Base-by-base conservation (phyloP, 805 yeast species). In the Candida glaebosa region DNA sequence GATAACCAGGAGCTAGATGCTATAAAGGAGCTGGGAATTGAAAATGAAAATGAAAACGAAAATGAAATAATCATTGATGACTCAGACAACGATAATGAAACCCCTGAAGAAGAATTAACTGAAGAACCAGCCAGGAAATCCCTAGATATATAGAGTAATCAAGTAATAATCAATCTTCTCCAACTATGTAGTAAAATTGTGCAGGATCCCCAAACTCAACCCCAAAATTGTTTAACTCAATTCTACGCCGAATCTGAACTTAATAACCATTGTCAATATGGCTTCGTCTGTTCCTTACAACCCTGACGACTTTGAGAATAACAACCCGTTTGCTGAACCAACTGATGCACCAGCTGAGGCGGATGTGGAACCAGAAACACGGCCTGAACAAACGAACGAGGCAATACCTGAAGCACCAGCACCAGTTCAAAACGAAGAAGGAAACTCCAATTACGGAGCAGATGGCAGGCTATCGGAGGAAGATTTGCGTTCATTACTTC, bases 401-500 rank as follows among this genome's bases (percentile, higher is more conserved):
- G 32, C 31, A 18, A 25, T 7, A 30, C 16, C 16, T 17, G 38
- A 35, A 16, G 15, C 39, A 9, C 10, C 22, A 15, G 22, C 14
- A 14, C 79, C 82, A 2, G 79, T 75, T 25, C 14, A n/a, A 17
- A 5, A 25, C n/a, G 32, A 20, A 7, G 31, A 18, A 31, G 12
- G 12, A 12, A 25, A n/a, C 14, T 7, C 14, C 9, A 17, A 19
- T 12, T 18, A 34, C 14, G 37, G 26, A 19, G 20, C 38, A 28
- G 38, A 16, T n/a, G 14, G 48, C 42, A 4, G 39, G 24, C 61
- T 74, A 6, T 60, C 70, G 1, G 67, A 63, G 15, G 57, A 58
- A 5, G 80, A 76, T 42, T 49, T 77, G 30, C 67, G 68, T 41
- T 64, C 58, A 47, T 65, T 72, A 38, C 45, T 78, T 9, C 83